A percentile compares a stretch with the other conserved stretches of the same genome.
These are phyloP conservation scores for Colletotrichum lindemuthianum DNA, from an alignment of 2,329 filamentous ascomycete species.

Conservation along the genomic window DNA sequence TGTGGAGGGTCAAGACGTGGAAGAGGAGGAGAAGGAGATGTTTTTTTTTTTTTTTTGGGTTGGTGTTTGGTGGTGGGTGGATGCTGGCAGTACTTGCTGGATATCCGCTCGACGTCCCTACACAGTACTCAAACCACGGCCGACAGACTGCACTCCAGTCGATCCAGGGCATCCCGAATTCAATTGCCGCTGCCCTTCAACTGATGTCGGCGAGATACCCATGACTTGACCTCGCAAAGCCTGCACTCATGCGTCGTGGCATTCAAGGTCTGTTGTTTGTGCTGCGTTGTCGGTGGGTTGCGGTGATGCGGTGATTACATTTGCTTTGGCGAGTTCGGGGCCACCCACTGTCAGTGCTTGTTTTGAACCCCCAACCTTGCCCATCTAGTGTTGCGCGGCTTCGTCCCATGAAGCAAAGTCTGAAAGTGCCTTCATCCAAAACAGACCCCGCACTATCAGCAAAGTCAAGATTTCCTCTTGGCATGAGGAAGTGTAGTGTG, in stretches of 20 bases:
- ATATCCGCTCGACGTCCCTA: not conserved
- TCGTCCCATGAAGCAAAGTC: constrained; percentile 15
- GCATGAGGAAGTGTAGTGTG: constrained; percentile 9
- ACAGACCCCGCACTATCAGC: constrained; percentile 33
- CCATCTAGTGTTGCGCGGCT: constrained; percentile 20
- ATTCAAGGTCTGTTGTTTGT: not conserved
- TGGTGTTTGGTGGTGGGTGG: not conserved
- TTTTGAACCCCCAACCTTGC: constrained; percentile 13
- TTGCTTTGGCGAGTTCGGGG: constrained; percentile 12
- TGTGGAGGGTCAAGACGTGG: not conserved
- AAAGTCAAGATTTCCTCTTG: constrained; percentile 21
- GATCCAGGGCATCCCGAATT: not conserved
- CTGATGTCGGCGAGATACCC: constrained; percentile 15
- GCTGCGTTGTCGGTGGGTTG: not conserved
- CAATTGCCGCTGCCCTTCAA: not conserved
- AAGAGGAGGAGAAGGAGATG: not conserved
- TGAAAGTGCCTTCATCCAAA: constrained; percentile 25
- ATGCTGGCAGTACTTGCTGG: not conserved
- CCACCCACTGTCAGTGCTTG: constrained; percentile 6
- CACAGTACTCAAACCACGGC: not conserved
- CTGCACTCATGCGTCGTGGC: constrained; percentile 6
- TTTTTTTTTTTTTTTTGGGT: too few relatives aligned
- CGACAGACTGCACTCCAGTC: not conserved
- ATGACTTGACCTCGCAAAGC: constrained; percentile 25
- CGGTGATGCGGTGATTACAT: not conserved